Evolutionary conservation across 768 basidiomycete species (phyloP).

Genomic region (Phallus indusiatus): DNA sequence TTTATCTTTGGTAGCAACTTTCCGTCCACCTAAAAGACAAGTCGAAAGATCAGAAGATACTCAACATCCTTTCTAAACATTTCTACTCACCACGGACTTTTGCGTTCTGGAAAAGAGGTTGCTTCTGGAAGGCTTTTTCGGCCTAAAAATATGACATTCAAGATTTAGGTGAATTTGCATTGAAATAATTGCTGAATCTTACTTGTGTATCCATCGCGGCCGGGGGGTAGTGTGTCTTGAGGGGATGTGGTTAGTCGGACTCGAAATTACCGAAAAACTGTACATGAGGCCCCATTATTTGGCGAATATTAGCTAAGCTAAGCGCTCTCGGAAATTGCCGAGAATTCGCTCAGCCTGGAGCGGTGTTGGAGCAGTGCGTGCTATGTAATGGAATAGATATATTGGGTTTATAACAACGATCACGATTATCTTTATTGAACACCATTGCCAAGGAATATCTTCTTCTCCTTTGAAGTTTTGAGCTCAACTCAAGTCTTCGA

Average conservation of each 20-base stretch:
- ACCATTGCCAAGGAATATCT: no score
- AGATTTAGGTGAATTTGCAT: neutral
- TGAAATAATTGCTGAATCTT: slow-evolving; percentile 9
- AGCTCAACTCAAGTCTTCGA: no score
- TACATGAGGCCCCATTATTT: slow-evolving; percentile 20
- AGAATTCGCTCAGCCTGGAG: no score
- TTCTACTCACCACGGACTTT: slow-evolving; percentile 76
- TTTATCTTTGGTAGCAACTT: slow-evolving; percentile 89
- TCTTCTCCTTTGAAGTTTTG: no score
- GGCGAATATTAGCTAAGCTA: neutral
- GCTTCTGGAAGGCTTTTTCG: slow-evolving; percentile 98
- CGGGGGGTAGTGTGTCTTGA: slow-evolving; percentile 16
- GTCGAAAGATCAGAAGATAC: neutral
- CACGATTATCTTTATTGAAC: no score
- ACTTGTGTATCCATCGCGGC: slow-evolving; percentile 32
- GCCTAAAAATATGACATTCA: slow-evolving; percentile 39
- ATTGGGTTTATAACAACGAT: no score
- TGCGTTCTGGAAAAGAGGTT: slow-evolving; percentile 95
- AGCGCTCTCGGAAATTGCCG: slow-evolving; percentile 26
- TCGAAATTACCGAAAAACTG: slow-evolving; percentile 34
- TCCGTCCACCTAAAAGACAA: slow-evolving; percentile 59
- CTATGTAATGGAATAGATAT: neutral
- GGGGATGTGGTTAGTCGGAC: slow-evolving; percentile 12
- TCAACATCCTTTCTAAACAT: neutral
- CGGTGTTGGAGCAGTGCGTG: no score